Conservation (phyloP, 1,284 basidiomycete species). For the Cystobasidium slooffiae region DNA sequence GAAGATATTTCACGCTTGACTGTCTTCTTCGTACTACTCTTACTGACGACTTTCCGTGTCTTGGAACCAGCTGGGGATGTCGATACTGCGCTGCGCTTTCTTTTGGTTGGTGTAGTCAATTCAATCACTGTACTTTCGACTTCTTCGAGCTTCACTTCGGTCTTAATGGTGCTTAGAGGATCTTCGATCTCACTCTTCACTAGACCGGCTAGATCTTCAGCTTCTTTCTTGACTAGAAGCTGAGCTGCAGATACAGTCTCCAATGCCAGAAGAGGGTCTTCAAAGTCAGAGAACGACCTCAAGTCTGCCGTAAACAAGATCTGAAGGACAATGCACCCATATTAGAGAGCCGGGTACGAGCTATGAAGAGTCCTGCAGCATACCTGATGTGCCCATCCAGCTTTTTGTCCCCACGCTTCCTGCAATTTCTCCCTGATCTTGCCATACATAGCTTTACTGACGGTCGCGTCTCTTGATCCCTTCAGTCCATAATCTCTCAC, state of each 20-base stretch:
- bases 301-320: slow-evolving; percentile 46
- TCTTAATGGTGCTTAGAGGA: background rate
- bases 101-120: background rate
- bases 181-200: background rate
- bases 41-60: background rate
- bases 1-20: slow-evolving; percentile 2
- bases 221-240: slow-evolving; percentile 29
- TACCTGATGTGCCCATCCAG: slow-evolving; percentile 91
- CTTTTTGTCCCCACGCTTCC: slow-evolving; percentile 72
- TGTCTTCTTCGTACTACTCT: background rate
- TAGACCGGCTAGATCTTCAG: slow-evolving; percentile 10
- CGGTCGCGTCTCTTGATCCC: slow-evolving; percentile 62
- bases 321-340: background rate
- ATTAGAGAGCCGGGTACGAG: background rate
- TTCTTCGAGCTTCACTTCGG: slow-evolving; percentile 13
- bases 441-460: slow-evolving; percentile 78
- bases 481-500: slow-evolving; percentile 66
- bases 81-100: background rate
- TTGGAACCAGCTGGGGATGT: background rate
- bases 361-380: background rate
- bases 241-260: background rate
- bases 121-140: background rate
- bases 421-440: slow-evolving; percentile 71
- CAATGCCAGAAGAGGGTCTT: slow-evolving; percentile 34
- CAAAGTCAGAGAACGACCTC: slow-evolving; percentile 40